Evolutionary conservation across 768 basidiomycete genomes (phyloP), one percentile per base, ranked within the genome.

Genomic region (Psilocybe sp.): DNA sequence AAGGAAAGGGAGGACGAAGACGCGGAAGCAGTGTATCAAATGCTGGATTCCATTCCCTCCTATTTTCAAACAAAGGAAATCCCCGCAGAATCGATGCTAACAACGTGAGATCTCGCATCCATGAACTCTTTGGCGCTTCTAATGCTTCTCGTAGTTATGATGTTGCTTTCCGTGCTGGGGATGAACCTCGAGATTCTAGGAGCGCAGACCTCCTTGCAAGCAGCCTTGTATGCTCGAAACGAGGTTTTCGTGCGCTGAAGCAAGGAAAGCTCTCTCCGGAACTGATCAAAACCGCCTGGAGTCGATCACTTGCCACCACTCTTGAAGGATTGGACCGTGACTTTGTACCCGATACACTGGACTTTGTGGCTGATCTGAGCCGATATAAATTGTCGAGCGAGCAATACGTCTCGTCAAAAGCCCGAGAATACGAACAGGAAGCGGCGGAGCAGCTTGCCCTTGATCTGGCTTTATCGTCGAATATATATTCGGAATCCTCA

Each of bases 371-470:
- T 20, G 57, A 61, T 41, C 62, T 87, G 37, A 64, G 64, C 31
- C 61, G 57, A 37, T 78, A 78, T 59, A 72, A 81, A 55, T 63
- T 85, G 8, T 57, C 57, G 6, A 54, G 65, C 5, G 68, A 69
- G 46, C 57, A 64, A 16, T 66, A 71, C 14, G 68, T 68, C n/a
- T 63, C 78, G 5, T 60, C 61, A 1, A 46, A 62, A 38, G 78
- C 78, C 8, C 54, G 74, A 8, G 72, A 70, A 49, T 71, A 73
- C 53, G 81, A 88, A 61, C 65, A 64, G 9, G 73, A 77, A 42
- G 80, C 85, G 3, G 74, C 79, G 19, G 78, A 87, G 50, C 79
- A 85, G 57, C 62, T 92, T 2, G 73, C 77, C 16, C 56, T 86
- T 35, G 88, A 92, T 63, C 69, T 91, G 31, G 65, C 71, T 13